These are phyloP conservation scores for Leccinum solheimii DNA, from an alignment of 1,284 basidiomycete genomes.

Conservation along the genomic window DNA sequence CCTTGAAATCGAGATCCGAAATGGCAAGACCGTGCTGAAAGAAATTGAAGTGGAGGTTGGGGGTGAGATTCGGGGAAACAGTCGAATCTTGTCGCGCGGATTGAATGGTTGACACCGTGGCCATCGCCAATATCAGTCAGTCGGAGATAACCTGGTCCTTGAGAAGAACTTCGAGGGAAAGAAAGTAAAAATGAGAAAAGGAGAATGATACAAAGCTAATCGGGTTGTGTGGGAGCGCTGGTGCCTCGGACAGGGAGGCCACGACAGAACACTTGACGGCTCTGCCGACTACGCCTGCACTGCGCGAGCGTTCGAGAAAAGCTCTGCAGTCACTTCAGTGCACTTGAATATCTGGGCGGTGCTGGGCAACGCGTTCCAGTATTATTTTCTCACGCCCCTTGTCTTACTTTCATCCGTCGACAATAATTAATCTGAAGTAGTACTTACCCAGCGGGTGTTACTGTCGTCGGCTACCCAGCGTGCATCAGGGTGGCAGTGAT, in stretches of 20 bases:
- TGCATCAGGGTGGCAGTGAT: neutral
- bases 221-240: neutral
- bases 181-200: constrained; percentile 9
- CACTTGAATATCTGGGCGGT: too few relatives aligned
- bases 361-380: constrained; percentile 13
- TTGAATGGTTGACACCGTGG: constrained; percentile 47
- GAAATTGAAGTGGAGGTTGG: constrained; percentile 37
- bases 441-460: too few relatives aligned
- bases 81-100: constrained; percentile 42
- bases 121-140: constrained; percentile 40
- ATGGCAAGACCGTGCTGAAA: constrained; percentile 55
- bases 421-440: neutral
- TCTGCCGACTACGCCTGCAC: neutral
- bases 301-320: neutral
- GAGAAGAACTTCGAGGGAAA: constrained; percentile 22
- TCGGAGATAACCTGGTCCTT: constrained; percentile 22
- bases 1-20: constrained; percentile 59
- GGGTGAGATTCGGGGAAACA: constrained; percentile 31
- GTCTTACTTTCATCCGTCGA: too few relatives aligned
- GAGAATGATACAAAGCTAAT: constrained; percentile 9
- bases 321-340: neutral
- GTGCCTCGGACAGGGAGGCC: neutral
- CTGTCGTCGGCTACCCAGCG: neutral
- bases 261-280: neutral
- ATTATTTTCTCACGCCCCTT: constrained; percentile 22